Evolutionary conservation across 345 rosid species (phyloP), one percentile per base, ranked within the genome.

Genomic region (Heritiera littoralis): DNA sequence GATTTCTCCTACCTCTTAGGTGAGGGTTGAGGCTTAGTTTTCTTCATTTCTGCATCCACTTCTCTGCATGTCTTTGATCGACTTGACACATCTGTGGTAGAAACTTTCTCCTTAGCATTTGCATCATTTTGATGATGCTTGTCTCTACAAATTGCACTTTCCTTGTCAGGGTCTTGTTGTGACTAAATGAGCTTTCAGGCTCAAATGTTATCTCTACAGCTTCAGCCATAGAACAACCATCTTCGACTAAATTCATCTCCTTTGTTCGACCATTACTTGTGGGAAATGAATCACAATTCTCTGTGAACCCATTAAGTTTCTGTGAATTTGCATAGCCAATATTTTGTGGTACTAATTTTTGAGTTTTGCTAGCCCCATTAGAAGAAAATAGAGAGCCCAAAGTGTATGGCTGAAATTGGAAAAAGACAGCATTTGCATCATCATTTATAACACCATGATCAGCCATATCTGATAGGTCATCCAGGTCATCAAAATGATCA

Each of bases 371-470:
- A 66, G 90, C 74, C 72, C 90, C 92, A 78, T 83, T 90, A 23
- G 92, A 76, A 74, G 91, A 87, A 81, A 89, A 89, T 52, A 89
- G 78, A 78, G 94, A 82, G 45, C 93, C 92, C 52, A 88, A 82
- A 72, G 90, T 77, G n/a, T 73, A 87, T 17, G 95, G 98, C 67
- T 87, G 92, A 85, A 96, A 94, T 83, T 86, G 90, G 86, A 96
- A 94, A 83, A 88, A 89, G 48, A 94, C 94, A 63, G 86, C 87
- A 0, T 91, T 89, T 78, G 85, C 86, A 78, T 96, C 97, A 7
- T 93, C 97, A 51, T 82, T 77, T 67, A 72, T 77, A n/a, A 86
- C 75, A 68, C 87, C 91, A 61, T 87, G 90, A 81, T 89, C 92
- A 63, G 79, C 77, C 91, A 91, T 89, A 54, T 90, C 97, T 6